These are phyloP conservation scores for Teratosphaeria gauchensis DNA, from an alignment of 2,329 filamentous ascomycete species.

Conservation along the genomic window DNA sequence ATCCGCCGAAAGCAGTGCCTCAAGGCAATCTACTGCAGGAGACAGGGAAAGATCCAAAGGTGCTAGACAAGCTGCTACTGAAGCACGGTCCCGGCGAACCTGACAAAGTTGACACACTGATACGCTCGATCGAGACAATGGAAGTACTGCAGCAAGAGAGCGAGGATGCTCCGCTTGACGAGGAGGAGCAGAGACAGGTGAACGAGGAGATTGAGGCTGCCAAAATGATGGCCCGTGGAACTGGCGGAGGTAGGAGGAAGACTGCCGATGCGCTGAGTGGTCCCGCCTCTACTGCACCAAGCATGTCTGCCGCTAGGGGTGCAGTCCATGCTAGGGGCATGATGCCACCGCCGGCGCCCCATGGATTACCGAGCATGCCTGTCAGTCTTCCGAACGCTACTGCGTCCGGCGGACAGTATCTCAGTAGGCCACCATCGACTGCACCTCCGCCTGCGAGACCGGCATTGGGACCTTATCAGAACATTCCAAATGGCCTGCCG, in stretches of 20 bases:
- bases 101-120: constrained; percentile 33
- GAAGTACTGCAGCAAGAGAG: constrained; percentile 26
- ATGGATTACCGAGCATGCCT: background rate
- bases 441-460: background rate
- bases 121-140: constrained; percentile 23
- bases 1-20: constrained; percentile 43
- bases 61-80: constrained; percentile 54
- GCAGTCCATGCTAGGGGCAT: background rate
- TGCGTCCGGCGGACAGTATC: background rate
- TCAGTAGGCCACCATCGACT: background rate
- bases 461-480: background rate
- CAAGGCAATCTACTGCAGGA: constrained; percentile 41
- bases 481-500: background rate
- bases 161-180: constrained; percentile 22
- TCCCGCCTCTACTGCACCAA: background rate
- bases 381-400: background rate
- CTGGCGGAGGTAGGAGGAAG: background rate
- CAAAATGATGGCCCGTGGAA: background rate
- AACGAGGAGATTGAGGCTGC: constrained; percentile 12
- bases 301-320: background rate
- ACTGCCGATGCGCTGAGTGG: background rate
- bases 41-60: constrained; percentile 48
- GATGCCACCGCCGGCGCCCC: background rate
- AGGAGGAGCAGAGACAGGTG: constrained; percentile 21
- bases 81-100: constrained; percentile 46